Percentiles rank a stretch among this genome's conserved stretches.
Conservation (phyloP, 139 green algal genomes). For the Deuterostichococcus epilithicus region DNA sequence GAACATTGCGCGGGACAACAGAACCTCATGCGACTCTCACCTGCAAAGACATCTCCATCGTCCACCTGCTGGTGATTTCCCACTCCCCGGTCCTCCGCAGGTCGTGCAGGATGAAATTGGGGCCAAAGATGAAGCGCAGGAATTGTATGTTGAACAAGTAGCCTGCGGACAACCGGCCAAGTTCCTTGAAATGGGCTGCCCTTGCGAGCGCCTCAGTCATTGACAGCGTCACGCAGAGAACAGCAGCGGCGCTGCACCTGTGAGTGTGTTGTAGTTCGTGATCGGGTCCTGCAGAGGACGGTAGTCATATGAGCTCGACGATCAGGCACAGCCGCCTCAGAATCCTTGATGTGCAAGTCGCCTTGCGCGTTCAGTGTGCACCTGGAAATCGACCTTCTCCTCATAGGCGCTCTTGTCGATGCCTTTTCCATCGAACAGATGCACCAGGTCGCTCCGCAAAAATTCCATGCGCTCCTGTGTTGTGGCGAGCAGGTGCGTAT, state of each 20-base stretch:
- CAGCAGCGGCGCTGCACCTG: too few species aligned
- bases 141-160: constrained; percentile 84
- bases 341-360: not conserved
- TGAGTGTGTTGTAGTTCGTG: constrained; percentile 32
- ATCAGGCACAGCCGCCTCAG: not conserved
- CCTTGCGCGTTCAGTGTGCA: not conserved
- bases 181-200: constrained; percentile 14
- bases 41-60: constrained; percentile 50
- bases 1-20: too few species aligned
- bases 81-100: constrained; percentile 47
- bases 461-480: constrained; percentile 43
- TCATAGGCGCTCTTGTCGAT: constrained; percentile 54
- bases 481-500: too few species aligned
- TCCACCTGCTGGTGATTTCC: constrained; percentile 69
- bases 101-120: constrained; percentile 63
- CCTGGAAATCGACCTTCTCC: constrained; percentile 21
- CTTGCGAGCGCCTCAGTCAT: too few species aligned
- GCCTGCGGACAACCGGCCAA: constrained; percentile 30
- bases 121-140: constrained; percentile 63
- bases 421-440: constrained; percentile 75
- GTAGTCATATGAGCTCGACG: not conserved
- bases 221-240: too few species aligned
- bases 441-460: constrained; percentile 51
- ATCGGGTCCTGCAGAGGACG: constrained; percentile 39
- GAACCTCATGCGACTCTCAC: not conserved